Conservation (phyloP, 306 rosid genomes). For the Cucumis sativus region DNA sequence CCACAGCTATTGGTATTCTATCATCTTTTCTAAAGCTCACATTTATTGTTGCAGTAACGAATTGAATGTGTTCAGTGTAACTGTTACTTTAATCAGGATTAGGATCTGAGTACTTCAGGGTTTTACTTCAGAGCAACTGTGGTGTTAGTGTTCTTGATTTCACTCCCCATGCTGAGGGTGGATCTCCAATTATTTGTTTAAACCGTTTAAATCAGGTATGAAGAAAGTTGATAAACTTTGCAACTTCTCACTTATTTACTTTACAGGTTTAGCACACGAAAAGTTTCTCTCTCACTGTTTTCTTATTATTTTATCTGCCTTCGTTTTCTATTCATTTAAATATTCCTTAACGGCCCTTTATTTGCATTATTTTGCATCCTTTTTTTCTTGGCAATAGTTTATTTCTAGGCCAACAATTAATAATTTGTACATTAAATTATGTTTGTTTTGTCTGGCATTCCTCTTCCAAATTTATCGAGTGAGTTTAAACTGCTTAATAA, state of each 20-base stretch:
- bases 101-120: conserved; percentile 73
- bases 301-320: neutral
- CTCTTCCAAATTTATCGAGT: neutral
- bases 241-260: neutral
- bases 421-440: neutral
- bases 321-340: neutral
- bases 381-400: neutral
- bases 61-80: neutral
- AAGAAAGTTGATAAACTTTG: neutral
- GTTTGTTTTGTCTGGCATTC: neutral
- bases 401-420: neutral
- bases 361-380: neutral
- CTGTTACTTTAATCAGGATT: conserved; percentile 35
- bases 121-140: conserved; percentile 86
- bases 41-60: conserved; percentile 1
- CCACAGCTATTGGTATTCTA: conserved; percentile 73
- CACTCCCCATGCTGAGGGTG: conserved; percentile 57
- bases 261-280: neutral
- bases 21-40: conserved; percentile 12
- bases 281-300: neutral
- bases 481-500: neutral
- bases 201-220: conserved; percentile 91
- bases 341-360: neutral
- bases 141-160: conserved; percentile 91
- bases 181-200: conserved; percentile 61